phyloP scores from a whole-genome alignment of 495 filamentous ascomycete species.

The Hyaloscypha finlandica region DNA sequence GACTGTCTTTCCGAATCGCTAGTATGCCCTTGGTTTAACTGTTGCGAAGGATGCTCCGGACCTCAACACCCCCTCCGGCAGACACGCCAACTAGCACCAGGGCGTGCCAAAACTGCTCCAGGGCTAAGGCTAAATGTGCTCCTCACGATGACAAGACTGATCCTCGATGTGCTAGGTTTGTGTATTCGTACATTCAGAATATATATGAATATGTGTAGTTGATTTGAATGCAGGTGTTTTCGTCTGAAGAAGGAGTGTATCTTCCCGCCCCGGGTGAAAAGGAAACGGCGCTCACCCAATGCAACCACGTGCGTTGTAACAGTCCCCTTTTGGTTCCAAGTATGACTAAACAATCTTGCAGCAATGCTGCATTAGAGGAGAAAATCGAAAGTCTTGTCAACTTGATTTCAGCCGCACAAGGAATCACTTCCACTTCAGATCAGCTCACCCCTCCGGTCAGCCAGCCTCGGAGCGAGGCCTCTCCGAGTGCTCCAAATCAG shows the following conservation, averaged over 20 bases:
- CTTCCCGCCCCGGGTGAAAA: constrained; percentile 1
- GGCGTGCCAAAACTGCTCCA: constrained; percentile 26
- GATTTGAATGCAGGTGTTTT: constrained; percentile 23
- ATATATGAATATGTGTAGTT: background rate
- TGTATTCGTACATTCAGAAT: background rate
- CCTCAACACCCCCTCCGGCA: background rate
- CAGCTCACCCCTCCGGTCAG: constrained; percentile 13
- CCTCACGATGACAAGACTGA: constrained; percentile 5
- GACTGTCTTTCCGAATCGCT: background rate
- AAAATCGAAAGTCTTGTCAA: constrained; percentile 29
- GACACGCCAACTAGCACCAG: background rate
- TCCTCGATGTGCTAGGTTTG: constrained; percentile 24
- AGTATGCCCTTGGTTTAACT: background rate
- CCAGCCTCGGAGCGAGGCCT: constrained; percentile 3
- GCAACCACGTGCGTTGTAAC: constrained; percentile 10
- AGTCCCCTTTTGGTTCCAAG: background rate
- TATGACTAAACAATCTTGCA: constrained; percentile 2
- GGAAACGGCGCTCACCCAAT: constrained; percentile 28
- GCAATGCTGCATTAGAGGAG: constrained; percentile 26
- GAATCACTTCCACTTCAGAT: background rate
- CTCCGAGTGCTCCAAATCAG: background rate
- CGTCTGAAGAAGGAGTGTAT: constrained; percentile 26
- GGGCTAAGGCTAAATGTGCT: constrained; percentile 27
- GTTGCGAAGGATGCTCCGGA: background rate
- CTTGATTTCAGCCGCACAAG: constrained; percentile 19